Base-by-base conservation (phyloP, 2,329 filamentous ascomycete species). In the Phyllachora maydis region DNA sequence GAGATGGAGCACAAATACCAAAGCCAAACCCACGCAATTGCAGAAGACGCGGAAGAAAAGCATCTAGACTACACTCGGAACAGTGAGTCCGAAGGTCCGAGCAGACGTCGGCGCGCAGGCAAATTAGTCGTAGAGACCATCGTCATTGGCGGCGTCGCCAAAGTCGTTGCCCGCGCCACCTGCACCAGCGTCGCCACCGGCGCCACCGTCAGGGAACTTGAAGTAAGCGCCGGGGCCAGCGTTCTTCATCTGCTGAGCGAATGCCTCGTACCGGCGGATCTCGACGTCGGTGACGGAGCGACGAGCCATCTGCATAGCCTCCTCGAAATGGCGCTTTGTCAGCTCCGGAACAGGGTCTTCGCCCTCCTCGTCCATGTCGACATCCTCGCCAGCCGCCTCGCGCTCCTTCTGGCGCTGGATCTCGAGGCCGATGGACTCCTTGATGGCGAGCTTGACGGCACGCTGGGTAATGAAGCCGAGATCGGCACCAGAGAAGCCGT, bases 401-500 rank as follows among this genome's bases (percentile, higher is more conserved):
- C 77, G 81, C 41, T 75, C 74, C 68, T 91, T 92, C 43, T 64
- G 61, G 37, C 79, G 77, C 54, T 91, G 78, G 38, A 98, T 95
- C 31, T 95, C 85, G 22, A 64, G 46, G 11, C 70, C 59, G 40
- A 98, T 98, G 15, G 85, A 72, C 59, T 98, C 74, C 67, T 98
- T 98, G 60, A 98, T 98, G 39, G 88, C 88, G 43, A 95, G 73
- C 71, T 98, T 98, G 62, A 92, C 88, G 25, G 88, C 88, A 49
- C 88, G 82, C 60, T 98, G 88, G 13, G 88, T 93, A 46, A 98
- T 83, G 60, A 95, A 98, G 32, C 88, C 88, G 48, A 98, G 66
- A 76, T 98, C 88, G 43, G 88, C 88, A 83, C 88, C 88, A 27
- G 88, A 95, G 69, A 95, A 98, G 32, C 88, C 88, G 56, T 98